Evolutionary conservation across 257 asterid species (phyloP).

Genomic region (Solanum chiquidenum): DNA sequence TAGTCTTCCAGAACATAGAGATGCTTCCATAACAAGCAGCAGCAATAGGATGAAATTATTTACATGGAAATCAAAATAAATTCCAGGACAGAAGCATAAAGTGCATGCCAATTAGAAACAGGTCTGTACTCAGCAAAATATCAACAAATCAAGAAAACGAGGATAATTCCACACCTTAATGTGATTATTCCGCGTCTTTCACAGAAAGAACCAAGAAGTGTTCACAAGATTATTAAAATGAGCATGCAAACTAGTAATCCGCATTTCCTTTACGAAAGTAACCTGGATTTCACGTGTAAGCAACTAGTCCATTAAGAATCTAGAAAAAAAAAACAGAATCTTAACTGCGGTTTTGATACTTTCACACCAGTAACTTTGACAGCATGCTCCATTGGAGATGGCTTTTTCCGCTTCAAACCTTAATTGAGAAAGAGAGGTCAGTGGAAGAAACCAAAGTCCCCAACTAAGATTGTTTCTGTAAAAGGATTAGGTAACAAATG

Average conservation of each 20-base stretch:
- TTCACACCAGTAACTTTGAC: constrained; percentile 48
- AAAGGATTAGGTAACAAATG: background rate
- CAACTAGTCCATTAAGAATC: background rate
- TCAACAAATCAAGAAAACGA: background rate
- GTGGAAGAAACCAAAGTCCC: background rate
- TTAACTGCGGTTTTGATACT: constrained; percentile 64
- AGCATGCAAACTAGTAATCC: background rate
- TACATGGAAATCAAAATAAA: background rate
- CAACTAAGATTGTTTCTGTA: background rate
- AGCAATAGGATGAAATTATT: background rate
- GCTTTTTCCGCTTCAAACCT: constrained; percentile 86
- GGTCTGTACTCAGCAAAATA: background rate
- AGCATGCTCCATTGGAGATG: constrained; percentile 63
- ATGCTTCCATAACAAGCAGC: background rate
- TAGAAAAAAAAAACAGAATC: constrained; percentile 18
- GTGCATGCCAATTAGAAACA: background rate
- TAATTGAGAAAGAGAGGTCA: constrained; percentile 13
- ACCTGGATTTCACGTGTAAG: background rate
- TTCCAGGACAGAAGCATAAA: background rate
- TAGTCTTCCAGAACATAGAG: background rate
- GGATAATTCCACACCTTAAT: background rate
- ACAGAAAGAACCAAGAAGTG: background rate
- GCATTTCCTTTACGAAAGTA: background rate
- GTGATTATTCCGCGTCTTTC: background rate
- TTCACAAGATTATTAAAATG: background rate